Evolutionary conservation across 129 eudicot genomes (phyloP), one percentile per base, ranked within the genome.

Genomic region (Pulicaria dysenterica): DNA sequence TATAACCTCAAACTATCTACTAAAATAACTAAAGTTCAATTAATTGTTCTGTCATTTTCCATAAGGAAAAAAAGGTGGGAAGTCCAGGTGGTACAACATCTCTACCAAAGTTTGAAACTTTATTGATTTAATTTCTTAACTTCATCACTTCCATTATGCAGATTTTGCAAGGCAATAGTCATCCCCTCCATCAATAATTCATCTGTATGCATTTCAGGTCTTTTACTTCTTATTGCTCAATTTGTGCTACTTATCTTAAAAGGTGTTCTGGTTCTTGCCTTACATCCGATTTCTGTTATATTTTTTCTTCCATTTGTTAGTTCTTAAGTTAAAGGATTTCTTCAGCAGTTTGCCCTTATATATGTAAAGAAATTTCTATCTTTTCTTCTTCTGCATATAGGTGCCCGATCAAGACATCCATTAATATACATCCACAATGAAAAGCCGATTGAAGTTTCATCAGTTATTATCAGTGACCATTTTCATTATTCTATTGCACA

Each of bases 401-500:
- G 81, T 69, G 67, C 58, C 47, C 48, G 69, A 77, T 59, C 83
- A 84, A 70, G 83, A 64, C 44, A 50, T 70, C 49, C 48, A 19
- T 36, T 57, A 67, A 73, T 15, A 5, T 57, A 72, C 36, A 60
- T 16, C 2, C 7, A 12, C 67, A 60, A 46, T 56, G 67, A 31
- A 58, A 59, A 45, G 17, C 15, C 31, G 45, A 72, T 74, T 51
- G 58, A 77, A 69, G 72, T 58, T 79, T 44, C 87, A 16, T 44
- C 87, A 16, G 40, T 77, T 83, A 8, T 46, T 79, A 40, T 65
- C 86, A 73, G 64, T 60, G 13, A 4, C 76, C 58, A 69, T 66
- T 13, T 69, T 86, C 54, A 64, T 73, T 17, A 76, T 87, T 61
- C 66, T 83, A 50, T 75, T 82, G 14, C 43, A 74, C 16, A 67